Evolutionary conservation across 176 grass and related monocot genomes (phyloP).

Genomic region (Cenchrus americanus): DNA sequence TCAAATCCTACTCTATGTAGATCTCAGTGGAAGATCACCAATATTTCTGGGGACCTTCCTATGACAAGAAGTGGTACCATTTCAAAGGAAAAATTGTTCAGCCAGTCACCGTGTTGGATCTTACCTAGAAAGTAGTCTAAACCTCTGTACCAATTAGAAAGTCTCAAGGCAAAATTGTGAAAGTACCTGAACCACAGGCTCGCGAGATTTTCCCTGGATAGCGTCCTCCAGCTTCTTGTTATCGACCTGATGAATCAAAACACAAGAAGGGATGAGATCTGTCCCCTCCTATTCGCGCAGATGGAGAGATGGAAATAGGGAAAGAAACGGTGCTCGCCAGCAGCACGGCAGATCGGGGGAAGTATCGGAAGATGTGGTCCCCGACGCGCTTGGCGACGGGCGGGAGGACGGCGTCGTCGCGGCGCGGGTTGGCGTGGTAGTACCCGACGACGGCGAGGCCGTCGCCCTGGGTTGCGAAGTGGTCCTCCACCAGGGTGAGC

Average conservation of each 20-base stretch:
- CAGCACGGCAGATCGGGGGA: conserved; percentile 83
- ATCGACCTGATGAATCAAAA: conserved; percentile 61
- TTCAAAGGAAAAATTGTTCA: background rate
- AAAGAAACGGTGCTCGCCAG: conserved; percentile 46
- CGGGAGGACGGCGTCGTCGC: conserved; percentile 72
- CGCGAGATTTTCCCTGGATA: conserved; percentile 49
- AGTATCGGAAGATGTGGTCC: conserved; percentile 92
- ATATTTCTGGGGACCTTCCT: too few species aligned
- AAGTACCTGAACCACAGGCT: conserved; percentile 66
- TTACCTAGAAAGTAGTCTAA: background rate
- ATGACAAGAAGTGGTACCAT: background rate
- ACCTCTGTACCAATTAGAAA: background rate
- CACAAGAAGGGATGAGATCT: conserved; percentile 23
- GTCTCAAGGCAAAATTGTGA: background rate
- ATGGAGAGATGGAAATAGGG: background rate
- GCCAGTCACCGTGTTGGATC: background rate
- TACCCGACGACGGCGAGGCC: conserved; percentile 78
- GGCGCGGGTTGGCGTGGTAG: conserved; percentile 95
- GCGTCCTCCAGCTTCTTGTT: conserved; percentile 80
- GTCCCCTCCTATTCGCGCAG: background rate
- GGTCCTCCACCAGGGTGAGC: conserved; percentile 86
- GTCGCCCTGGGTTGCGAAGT: conserved; percentile 56
- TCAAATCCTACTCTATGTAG: background rate
- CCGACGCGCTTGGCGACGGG: conserved; percentile 82
- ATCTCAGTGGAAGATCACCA: background rate